Base-by-base conservation (phyloP, 2,329 filamentous ascomycete species). In the Aspergillus aculeatinus region DNA sequence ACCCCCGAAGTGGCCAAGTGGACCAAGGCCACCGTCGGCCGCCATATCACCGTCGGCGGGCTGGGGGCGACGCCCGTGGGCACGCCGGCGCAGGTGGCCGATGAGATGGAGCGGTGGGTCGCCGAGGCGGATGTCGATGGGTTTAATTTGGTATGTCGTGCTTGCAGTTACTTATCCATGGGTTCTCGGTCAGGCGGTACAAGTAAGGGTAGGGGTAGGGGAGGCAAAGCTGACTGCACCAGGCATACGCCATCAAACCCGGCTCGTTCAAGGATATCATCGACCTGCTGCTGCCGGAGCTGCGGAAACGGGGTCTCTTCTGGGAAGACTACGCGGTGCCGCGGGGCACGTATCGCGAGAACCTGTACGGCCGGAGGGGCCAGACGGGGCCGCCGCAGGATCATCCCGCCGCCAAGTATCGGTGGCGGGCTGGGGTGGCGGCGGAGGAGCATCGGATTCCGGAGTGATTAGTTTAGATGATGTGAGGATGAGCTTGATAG, bases 71-170 rank as follows among this genome's bases (percentile, higher is more conserved):
- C 86, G 0, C 73, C 87, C 2, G 85, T 91, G 0, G 89, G 89
- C 0, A 90, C 86, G 0, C 78, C 88, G 0, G 72, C 80, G 16
- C 83, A 85, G 64, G 87, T 91, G 1, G 89, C 87, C 0, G 88
- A 91, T 69, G 81, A 83, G 48, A 79, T 92, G 58, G 86, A 91
- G 73, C 74, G 79, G 0, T 91, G 89, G 88, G 79, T 90, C 0
- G 68, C 78, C 5, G 88, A 90, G 70, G 87, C 86, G 0, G 89
- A 90, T 64, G 83, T 91, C 1, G 89, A 91, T 68, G 89, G 89
- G 0, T 92, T 92, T 74, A 92, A 92, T 69, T 82, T 91, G 71
- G 87, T 87, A 70, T 77, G 23, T 23, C 23, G 5, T 23, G 83
- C 33, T 29, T 29, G 5, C 33, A 5, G 3, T 6, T 4, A 23